phyloP scores from a whole-genome alignment of 2,329 filamentous ascomycete species.

The Exutisphaerella laricina region DNA sequence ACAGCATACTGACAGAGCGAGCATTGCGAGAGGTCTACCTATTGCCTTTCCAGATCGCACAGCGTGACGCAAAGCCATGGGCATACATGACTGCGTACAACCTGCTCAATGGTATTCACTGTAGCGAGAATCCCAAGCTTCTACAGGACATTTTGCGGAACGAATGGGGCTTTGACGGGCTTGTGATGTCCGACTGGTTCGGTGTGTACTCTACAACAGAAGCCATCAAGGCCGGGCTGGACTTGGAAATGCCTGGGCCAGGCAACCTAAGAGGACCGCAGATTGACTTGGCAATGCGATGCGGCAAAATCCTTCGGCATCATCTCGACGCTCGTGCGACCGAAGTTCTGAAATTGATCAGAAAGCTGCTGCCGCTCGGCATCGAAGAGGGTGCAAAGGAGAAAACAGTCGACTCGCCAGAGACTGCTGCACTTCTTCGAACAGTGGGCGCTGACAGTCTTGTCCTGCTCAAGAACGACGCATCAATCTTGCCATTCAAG shows the following conservation, averaged over 20 bases:
- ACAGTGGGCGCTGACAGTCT: slow-evolving; percentile 26
- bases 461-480: slow-evolving; percentile 60
- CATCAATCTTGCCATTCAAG: slow-evolving; percentile 56
- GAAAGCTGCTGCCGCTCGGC: slow-evolving; percentile 31
- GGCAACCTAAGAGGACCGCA: slow-evolving; percentile 41
- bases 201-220: slow-evolving; percentile 65
- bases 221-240: slow-evolving; percentile 66
- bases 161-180: slow-evolving; percentile 60
- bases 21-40: slow-evolving; percentile 65
- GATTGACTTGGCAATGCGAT: slow-evolving; percentile 26
- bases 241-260: slow-evolving; percentile 85
- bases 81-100: slow-evolving; percentile 71
- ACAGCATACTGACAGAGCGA: slow-evolving; percentile 60
- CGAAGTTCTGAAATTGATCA: slow-evolving; percentile 55
- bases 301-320: slow-evolving; percentile 27
- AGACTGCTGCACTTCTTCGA: slow-evolving; percentile 30
- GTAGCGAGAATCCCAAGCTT: slow-evolving; percentile 59
- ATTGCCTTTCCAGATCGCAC: slow-evolving; percentile 68
- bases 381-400: slow-evolving; percentile 30
- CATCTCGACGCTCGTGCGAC: slow-evolving; percentile 54
- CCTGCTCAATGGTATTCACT: slow-evolving; percentile 66
- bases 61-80: slow-evolving; percentile 63
- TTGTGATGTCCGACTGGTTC: slow-evolving; percentile 68
- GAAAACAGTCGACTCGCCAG: slow-evolving; percentile 28
- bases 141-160: slow-evolving; percentile 63